These are phyloP conservation scores for Scorias spongiosa DNA, from an alignment of 2,329 filamentous ascomycete species.

Conservation along the genomic window DNA sequence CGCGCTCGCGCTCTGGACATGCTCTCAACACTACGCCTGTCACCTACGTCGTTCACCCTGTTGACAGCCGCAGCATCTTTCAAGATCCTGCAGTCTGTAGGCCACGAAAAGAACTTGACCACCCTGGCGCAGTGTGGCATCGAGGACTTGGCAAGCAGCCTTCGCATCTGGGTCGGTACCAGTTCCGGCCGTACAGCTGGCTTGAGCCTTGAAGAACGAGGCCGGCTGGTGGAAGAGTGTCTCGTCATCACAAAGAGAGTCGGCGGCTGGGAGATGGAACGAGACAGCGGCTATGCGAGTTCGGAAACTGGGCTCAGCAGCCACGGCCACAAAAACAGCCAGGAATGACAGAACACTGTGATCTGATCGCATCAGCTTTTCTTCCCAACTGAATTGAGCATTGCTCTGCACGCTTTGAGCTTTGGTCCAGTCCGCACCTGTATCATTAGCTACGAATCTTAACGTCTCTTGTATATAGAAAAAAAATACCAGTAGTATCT, in stretches of 20 bases:
- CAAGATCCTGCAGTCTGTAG: conserved; percentile 25
- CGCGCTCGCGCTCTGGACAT: conserved; percentile 23
- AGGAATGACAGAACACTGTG: too few species aligned
- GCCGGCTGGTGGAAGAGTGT: conserved; percentile 26
- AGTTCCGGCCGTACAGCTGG: conserved; percentile 26
- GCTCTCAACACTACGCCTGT: conserved; percentile 26
- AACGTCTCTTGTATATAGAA: too few species aligned
- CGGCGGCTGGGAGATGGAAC: conserved; percentile 22
- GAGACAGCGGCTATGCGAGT: conserved; percentile 18
- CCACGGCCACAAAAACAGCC: neutral
- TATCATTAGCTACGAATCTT: too few species aligned
- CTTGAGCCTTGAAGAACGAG: conserved; percentile 22
- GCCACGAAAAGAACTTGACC: conserved; percentile 18
- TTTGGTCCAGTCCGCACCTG: too few species aligned
- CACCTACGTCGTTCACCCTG: conserved; percentile 25
- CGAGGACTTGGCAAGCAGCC: conserved; percentile 27
- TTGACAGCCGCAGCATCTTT: conserved; percentile 32
- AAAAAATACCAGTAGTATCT: too few species aligned
- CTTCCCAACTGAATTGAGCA: too few species aligned
- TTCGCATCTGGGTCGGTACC: conserved; percentile 33
- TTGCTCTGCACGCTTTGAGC: too few species aligned
- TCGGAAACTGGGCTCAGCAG: conserved; percentile 1
- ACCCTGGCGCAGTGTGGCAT: conserved; percentile 23
- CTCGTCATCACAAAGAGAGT: conserved; percentile 28
- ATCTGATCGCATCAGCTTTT: too few species aligned